Conservation (phyloP, 495 filamentous ascomycete genomes). For the Trypethelium eluteriae region DNA sequence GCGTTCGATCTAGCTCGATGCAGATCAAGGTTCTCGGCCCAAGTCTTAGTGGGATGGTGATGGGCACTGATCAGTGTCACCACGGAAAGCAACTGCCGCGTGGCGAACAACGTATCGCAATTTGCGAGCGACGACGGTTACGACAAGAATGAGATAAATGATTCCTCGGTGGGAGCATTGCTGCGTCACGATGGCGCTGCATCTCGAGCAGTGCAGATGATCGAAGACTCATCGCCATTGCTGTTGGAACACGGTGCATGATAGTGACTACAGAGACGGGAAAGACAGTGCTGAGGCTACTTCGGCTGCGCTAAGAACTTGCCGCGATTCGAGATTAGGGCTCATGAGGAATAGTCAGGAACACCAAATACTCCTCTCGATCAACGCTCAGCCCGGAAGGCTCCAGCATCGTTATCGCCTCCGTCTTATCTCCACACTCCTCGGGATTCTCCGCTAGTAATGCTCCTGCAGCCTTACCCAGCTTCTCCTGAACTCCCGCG, state of each 20-base stretch:
- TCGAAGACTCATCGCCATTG: slow-evolving; percentile 2
- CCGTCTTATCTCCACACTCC: too few relatives aligned
- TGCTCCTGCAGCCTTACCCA: not conserved
- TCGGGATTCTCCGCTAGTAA: not conserved
- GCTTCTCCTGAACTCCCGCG: too few relatives aligned
- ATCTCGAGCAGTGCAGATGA: not conserved
- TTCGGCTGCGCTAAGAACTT: not conserved
- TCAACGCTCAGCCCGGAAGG: not conserved
- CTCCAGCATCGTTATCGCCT: too few relatives aligned
- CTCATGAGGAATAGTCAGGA: not conserved
- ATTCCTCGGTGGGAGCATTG: not conserved
- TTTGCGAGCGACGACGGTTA: not conserved
- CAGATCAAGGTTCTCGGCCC: slow-evolving; percentile 1
- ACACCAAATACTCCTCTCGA: not conserved
- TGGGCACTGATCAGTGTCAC: slow-evolving; percentile 9
- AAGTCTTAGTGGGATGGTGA: not conserved
- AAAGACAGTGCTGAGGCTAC: not conserved
- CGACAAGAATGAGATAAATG: not conserved
- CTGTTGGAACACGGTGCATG: not conserved
- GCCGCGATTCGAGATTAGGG: not conserved
- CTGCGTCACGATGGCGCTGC: not conserved
- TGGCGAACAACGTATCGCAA: not conserved
- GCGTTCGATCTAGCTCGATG: slow-evolving; percentile 6
- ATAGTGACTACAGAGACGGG: not conserved
- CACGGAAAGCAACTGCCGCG: slow-evolving; percentile 9